Evolutionary conservation across 2,329 filamentous ascomycete genomes (phyloP).

Genomic region (Xylaria sp.): DNA sequence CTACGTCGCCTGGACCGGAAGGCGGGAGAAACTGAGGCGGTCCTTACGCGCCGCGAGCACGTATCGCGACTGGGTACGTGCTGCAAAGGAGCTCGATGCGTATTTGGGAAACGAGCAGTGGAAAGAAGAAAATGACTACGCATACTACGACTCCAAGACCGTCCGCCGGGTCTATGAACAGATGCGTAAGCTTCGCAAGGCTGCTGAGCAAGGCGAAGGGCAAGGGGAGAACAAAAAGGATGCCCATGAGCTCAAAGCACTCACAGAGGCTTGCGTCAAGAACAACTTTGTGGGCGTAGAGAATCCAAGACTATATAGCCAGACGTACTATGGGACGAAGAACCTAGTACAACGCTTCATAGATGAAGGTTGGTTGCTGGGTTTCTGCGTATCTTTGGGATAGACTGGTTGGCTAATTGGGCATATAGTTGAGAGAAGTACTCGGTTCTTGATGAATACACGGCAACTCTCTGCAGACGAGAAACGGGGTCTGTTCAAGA

Average conservation of each 20-base stretch:
- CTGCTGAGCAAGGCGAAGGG: constrained; percentile 63
- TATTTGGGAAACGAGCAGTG: constrained; percentile 84
- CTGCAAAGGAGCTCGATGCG: constrained; percentile 80
- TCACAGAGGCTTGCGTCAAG: constrained; percentile 93
- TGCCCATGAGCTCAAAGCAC: constrained; percentile 78
- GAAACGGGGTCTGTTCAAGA: constrained; percentile 86
- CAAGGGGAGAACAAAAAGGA: constrained; percentile 58
- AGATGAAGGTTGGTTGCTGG: constrained; percentile 73
- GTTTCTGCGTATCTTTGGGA: constrained; percentile 10
- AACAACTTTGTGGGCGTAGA: constrained; percentile 97
- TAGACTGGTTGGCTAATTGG: constrained; percentile 16
- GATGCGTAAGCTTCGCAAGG: constrained; percentile 71
- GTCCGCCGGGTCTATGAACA: constrained; percentile 81
- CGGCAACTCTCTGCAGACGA: constrained; percentile 74
- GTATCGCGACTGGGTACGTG: constrained; percentile 85
- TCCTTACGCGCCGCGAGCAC: constrained; percentile 76
- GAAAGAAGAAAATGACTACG: constrained; percentile 81
- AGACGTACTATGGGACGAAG: constrained; percentile 99
- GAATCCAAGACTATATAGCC: constrained; percentile 92
- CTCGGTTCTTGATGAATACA: constrained; percentile 76
- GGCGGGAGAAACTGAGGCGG: constrained; percentile 75
- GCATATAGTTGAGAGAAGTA: constrained; percentile 67
- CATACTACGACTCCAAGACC: constrained; percentile 89
- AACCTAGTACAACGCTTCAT: constrained; percentile 89
- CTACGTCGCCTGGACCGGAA: constrained; percentile 87